Conservation (phyloP, 345 rosid genomes). For the Eucalyptus marginata region DNA sequence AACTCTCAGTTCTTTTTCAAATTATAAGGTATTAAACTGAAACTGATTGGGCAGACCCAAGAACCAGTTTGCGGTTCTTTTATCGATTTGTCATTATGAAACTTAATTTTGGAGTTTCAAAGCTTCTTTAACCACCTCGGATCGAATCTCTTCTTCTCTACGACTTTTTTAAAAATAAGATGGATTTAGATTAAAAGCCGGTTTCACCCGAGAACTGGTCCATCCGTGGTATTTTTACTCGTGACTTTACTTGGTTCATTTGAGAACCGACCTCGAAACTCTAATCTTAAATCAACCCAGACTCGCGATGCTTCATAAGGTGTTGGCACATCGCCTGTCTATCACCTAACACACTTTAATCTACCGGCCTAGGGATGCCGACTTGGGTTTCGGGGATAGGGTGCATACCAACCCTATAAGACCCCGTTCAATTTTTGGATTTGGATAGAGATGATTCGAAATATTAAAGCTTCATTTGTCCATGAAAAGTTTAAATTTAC, state of each 20-base stretch:
- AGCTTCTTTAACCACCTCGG: neutral
- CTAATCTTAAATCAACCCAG: neutral
- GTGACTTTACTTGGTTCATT: neutral
- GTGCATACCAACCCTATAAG: neutral
- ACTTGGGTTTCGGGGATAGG: neutral
- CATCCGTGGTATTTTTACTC: rapidly evolving
- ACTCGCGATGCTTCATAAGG: rapidly evolving
- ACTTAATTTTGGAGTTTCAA: neutral
- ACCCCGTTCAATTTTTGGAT: neutral
- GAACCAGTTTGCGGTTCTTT: no score
- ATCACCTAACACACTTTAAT: neutral
- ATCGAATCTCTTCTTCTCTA: neutral
- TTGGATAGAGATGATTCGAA: neutral
- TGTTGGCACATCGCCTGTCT: rapidly evolving
- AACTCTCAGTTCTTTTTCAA: neutral
- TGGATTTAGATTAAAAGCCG: rapidly evolving
- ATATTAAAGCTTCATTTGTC: neutral
- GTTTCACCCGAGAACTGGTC: rapidly evolving
- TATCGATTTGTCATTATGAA: neutral
- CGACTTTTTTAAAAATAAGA: neutral
- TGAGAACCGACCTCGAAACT: neutral
- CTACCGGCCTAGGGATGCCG: rapidly evolving
- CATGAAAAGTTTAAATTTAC: neutral
- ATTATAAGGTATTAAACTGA: neutral
- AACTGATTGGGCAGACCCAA: neutral